Percentiles rank a stretch among this genome's conserved stretches.
phyloP scores from a whole-genome alignment of 306 rosid genomes.

The Dryas alaskensis region DNA sequence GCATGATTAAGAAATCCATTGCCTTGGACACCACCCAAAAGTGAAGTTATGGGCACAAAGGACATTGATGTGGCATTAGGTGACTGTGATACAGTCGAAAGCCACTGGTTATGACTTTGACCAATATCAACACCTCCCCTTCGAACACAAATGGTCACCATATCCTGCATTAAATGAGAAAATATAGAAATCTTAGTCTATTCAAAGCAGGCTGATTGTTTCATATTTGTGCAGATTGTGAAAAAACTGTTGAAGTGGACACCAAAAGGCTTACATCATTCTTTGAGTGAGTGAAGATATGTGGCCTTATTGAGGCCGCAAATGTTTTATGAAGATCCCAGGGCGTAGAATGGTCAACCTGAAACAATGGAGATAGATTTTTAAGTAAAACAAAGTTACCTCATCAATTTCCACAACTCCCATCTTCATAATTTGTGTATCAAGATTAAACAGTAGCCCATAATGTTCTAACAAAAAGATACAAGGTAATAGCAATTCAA shows the following conservation, averaged over 20 bases:
- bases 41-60: slow-evolving; percentile 83
- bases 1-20: slow-evolving; percentile 84
- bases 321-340: slow-evolving; percentile 33
- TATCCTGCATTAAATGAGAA: slow-evolving; percentile 46
- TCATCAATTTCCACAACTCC: not conserved
- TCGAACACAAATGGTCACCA: slow-evolving; percentile 48
- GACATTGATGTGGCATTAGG: slow-evolving; percentile 79
- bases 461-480: not conserved
- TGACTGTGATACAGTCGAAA: slow-evolving; percentile 67
- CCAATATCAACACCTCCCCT: slow-evolving; percentile 69
- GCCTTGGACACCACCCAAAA: slow-evolving; percentile 64
- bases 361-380: slow-evolving; percentile 27
- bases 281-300: slow-evolving; percentile 43
- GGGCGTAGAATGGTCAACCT: slow-evolving; percentile 42
- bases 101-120: slow-evolving; percentile 77
- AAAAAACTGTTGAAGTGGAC: slow-evolving; percentile 9
- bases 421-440: not conserved
- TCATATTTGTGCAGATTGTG: slow-evolving; percentile 4
- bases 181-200: slow-evolving; percentile 9
- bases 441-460: slow-evolving; percentile 1
- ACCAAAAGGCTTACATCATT: slow-evolving; percentile 56
- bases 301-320: slow-evolving; percentile 45
- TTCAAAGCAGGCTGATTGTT: slow-evolving; percentile 9
- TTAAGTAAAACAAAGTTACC: not conserved
- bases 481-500: not conserved